Percentiles rank a stretch among this genome's conserved stretches.
Conservation (phyloP, 169 alveolate genomes). For the Fabrea salina region DNA sequence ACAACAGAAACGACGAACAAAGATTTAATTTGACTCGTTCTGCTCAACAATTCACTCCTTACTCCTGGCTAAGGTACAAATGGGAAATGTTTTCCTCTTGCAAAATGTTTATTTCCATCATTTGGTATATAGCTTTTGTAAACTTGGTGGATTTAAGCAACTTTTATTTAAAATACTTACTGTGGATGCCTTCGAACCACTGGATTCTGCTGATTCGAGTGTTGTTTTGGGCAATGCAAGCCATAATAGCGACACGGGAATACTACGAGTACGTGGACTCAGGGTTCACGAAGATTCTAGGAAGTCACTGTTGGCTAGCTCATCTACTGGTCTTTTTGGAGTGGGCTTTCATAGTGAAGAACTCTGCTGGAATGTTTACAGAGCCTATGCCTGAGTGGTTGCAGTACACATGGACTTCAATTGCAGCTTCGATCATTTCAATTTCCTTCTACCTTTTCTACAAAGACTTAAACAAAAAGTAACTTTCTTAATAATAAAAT, state of each 20-base stretch:
- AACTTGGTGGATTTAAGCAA: constrained; percentile 74
- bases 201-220: constrained; percentile 69
- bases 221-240: constrained; percentile 67
- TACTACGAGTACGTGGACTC: constrained; percentile 46
- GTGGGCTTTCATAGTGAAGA: constrained; percentile 36
- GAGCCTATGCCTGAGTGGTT: constrained; percentile 34
- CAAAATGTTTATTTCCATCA: constrained; percentile 54
- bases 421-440: not conserved
- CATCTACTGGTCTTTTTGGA: constrained; percentile 40
- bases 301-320: constrained; percentile 46
- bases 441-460: not conserved
- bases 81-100: constrained; percentile 68
- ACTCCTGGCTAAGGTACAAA: constrained; percentile 44
- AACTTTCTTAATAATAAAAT: not conserved
- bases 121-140: constrained; percentile 63
- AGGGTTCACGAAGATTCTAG: constrained; percentile 40
- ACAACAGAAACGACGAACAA: constrained; percentile 18
- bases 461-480: constrained; percentile 12
- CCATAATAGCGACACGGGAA: constrained; percentile 66
- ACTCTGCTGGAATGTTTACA: constrained; percentile 37
- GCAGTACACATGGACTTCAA: not conserved
- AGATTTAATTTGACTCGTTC: constrained; percentile 3
- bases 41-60: constrained; percentile 39
- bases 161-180: constrained; percentile 78
- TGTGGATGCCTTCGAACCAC: constrained; percentile 79